Conservation (phyloP, 176 grass and related monocot species). For the Dendrocalamus sinicus region DNA sequence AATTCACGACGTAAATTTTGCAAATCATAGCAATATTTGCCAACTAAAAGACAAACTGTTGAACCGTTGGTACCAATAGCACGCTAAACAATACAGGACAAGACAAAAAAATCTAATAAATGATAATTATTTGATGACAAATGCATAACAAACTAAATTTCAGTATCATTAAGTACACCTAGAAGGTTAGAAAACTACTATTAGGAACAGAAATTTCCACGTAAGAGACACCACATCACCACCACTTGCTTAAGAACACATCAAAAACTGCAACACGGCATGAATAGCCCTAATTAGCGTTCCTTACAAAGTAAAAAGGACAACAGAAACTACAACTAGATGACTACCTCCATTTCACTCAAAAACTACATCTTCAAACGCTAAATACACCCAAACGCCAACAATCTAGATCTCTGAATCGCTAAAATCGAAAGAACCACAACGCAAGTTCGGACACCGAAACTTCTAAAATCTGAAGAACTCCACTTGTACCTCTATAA, state of each 20-base stretch:
- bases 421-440: neutral
- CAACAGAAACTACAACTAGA: slow-evolving; percentile 1
- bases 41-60: neutral
- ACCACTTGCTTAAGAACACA: neutral
- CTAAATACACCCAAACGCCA: neutral
- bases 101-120: neutral
- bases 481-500: neutral
- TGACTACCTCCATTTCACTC: neutral
- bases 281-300: neutral
- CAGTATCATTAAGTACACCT: neutral
- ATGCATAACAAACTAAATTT: neutral
- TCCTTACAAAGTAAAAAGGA: neutral
- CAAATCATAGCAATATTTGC: neutral
- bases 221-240: neutral
- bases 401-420: neutral
- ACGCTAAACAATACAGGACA: neutral
- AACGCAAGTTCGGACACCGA: neutral
- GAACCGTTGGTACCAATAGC: neutral
- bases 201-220: neutral
- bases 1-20: neutral
- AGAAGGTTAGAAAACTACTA: neutral
- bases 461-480: neutral
- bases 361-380: too few relatives aligned
- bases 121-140: neutral
- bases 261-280: neutral